These are phyloP conservation scores for Arthrobotrys entomopaga DNA, from an alignment of 2,329 filamentous ascomycete genomes.

Conservation along the genomic window DNA sequence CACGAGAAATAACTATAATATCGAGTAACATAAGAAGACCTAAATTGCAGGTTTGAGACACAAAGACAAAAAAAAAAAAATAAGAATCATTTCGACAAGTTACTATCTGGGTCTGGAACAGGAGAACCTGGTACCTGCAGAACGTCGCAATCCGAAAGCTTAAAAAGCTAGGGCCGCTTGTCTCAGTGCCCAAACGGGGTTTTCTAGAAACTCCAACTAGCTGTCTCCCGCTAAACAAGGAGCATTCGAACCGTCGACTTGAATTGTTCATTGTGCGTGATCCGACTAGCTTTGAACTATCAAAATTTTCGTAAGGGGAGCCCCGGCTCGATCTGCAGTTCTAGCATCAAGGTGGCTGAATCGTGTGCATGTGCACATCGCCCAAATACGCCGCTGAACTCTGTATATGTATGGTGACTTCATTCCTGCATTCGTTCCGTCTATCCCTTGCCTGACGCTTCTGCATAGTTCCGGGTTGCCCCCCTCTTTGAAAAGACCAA, in stretches of 20 bases:
- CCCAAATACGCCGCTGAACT: not conserved
- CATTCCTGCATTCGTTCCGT: not conserved
- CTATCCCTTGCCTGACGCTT: constrained; percentile 22
- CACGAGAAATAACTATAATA: too few relatives aligned
- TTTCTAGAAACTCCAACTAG: constrained; percentile 20
- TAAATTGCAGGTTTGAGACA: constrained; percentile 38
- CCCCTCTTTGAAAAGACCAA: constrained; percentile 13
- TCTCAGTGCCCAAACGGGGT: constrained; percentile 39
- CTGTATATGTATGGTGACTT: not conserved
- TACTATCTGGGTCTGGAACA: constrained; percentile 39
- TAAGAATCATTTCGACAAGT: constrained; percentile 7
- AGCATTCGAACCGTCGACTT: constrained; percentile 23
- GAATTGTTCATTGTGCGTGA: too few relatives aligned
- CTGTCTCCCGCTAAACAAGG: constrained; percentile 27
- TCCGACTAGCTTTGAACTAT: constrained; percentile 8
- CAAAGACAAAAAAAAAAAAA: constrained; percentile 8
- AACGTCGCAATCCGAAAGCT: constrained; percentile 21
- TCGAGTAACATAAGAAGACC: not conserved
- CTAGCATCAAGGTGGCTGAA: constrained; percentile 3
- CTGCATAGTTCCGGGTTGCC: constrained; percentile 18
- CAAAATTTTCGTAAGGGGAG: not conserved
- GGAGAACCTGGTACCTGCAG: constrained; percentile 55
- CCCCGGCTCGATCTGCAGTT: constrained; percentile 37
- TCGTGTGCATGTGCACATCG: constrained; percentile 3
- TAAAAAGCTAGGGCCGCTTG: constrained; percentile 44